Conservation (phyloP, 2,329 filamentous ascomycete species). For the Aureobasidium lini region DNA sequence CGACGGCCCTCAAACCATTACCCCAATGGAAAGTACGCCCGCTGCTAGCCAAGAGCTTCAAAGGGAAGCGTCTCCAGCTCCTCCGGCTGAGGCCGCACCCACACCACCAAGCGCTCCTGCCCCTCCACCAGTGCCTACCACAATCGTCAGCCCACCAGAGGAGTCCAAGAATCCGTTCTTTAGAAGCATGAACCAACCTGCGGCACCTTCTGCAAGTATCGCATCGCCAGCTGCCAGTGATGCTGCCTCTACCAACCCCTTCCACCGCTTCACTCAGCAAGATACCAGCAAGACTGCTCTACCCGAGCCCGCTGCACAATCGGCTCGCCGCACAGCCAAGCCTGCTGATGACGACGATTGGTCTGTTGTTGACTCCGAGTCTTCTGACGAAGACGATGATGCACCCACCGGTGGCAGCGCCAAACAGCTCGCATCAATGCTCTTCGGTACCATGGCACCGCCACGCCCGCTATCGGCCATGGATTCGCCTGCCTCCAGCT, state of each 20-base stretch:
- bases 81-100: conserved; percentile 30
- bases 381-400: conserved; percentile 68
- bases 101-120: conserved; percentile 30
- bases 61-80: conserved; percentile 39
- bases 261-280: conserved; percentile 74
- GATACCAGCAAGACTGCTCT: conserved; percentile 42
- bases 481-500: conserved; percentile 42
- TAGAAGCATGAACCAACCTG: conserved; percentile 68
- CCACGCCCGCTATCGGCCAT: conserved; percentile 80
- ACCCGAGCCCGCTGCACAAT: conserved; percentile 39
- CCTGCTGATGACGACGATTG: conserved; percentile 65
- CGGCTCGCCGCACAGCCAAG: conserved; percentile 47
- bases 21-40: conserved; percentile 53
- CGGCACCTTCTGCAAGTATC: conserved; percentile 22
- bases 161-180: conserved; percentile 95
- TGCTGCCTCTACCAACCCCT: conserved; percentile 78
- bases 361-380: conserved; percentile 67
- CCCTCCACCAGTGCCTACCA: conserved; percentile 39
- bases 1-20: conserved; percentile 65
- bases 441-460: conserved; percentile 95
- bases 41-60: conserved; percentile 50
- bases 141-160: conserved; percentile 46
- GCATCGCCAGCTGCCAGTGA: conserved; percentile 38
- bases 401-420: conserved; percentile 73
- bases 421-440: conserved; percentile 84